Percentiles rank a stretch among this genome's conserved stretches.
Conservation (phyloP, 1,139 yeast species). For the Hansenula anomala region DNA sequence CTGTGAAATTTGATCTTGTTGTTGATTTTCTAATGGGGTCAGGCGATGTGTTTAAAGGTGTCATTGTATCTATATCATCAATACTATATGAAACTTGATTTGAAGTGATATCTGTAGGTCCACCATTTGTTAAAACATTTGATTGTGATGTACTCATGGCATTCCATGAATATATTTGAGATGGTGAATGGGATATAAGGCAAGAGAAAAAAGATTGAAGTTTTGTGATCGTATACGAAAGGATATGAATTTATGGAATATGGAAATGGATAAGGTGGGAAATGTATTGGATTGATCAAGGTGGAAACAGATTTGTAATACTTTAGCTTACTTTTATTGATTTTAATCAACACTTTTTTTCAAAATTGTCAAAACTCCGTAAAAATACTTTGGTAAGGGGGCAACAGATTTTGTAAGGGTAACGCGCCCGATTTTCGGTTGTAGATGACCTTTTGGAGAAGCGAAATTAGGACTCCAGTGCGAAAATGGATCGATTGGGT, state of each 20-base stretch:
- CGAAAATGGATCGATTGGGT: too few relatives aligned
- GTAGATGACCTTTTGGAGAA: too few relatives aligned
- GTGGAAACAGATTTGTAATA: too few relatives aligned
- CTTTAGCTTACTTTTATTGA: too few relatives aligned
- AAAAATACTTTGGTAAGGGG: background rate
- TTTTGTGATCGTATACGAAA: too few relatives aligned
- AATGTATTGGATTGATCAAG: too few relatives aligned
- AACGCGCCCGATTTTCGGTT: too few relatives aligned
- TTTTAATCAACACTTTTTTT: background rate
- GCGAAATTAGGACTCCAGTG: too few relatives aligned
- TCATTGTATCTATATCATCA: background rate
- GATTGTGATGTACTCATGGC: constrained; percentile 1
- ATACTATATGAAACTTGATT: background rate
- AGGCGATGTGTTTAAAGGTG: background rate
- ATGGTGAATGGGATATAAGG: constrained; percentile 7
- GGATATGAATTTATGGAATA: too few relatives aligned
- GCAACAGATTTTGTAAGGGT: background rate
- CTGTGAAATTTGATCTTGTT: constrained; percentile 13
- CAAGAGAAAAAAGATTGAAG: too few relatives aligned
- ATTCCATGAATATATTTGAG: background rate
- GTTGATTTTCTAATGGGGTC: constrained; percentile 3
- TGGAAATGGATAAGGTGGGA: background rate
- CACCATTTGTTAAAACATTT: background rate
- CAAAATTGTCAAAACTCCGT: background rate
- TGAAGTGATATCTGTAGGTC: background rate